Conservation (phyloP, 2,329 filamentous ascomycete species). For the Penicillium sp. region DNA sequence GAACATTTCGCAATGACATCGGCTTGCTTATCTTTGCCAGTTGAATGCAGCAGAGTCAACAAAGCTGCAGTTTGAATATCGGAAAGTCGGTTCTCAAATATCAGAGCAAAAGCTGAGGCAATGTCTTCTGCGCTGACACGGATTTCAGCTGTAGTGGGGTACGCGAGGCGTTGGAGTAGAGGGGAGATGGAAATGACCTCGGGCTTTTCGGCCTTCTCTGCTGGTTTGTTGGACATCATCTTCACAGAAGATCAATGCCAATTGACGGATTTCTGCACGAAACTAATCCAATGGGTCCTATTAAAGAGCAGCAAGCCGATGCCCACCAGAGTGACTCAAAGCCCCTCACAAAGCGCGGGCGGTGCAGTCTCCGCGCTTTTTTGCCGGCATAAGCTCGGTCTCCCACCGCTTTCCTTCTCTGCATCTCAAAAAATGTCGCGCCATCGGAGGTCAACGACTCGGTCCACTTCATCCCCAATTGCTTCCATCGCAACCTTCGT, state of each 20-base stretch:
- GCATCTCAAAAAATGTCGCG: conserved; percentile 30
- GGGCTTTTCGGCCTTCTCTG: conserved; percentile 28
- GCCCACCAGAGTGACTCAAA: conserved; percentile 18
- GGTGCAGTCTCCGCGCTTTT: too few relatives aligned
- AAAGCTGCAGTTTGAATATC: conserved; percentile 85
- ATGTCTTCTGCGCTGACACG: conserved; percentile 77
- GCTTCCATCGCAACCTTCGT: conserved; percentile 8
- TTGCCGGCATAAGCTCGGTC: conserved; percentile 20
- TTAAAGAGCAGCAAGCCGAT: conserved; percentile 18
- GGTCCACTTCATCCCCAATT: conserved; percentile 15
- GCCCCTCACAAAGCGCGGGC: neutral
- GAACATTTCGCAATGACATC: conserved; percentile 88
- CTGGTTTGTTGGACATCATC: neutral
- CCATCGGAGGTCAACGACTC: conserved; percentile 13
- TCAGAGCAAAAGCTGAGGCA: conserved; percentile 83
- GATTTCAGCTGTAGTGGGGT: conserved; percentile 47
- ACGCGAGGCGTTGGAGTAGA: conserved; percentile 53
- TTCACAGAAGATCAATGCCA: neutral
- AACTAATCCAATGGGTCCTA: neutral
- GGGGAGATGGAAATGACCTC: conserved; percentile 51
- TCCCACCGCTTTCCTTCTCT: conserved; percentile 23
- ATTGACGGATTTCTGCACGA: neutral
- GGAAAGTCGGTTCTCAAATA: conserved; percentile 90
- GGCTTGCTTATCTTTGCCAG: conserved; percentile 78
- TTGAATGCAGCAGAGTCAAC: conserved; percentile 90